Evolutionary conservation across 169 alveolate species (phyloP).

Genomic region (Plasmodium gonderi): DNA sequence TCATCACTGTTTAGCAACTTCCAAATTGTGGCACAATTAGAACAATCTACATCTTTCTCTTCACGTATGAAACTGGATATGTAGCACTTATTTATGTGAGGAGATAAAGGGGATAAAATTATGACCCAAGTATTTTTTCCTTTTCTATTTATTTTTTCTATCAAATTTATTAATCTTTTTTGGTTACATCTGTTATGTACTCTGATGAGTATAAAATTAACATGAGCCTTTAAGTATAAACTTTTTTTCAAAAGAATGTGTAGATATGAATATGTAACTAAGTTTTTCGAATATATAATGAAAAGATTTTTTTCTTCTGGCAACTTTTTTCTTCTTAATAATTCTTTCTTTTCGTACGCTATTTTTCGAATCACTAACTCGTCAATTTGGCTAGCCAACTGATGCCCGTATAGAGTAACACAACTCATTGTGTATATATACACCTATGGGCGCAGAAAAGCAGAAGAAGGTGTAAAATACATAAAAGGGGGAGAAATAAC

Average conservation of each 20-base stretch:
- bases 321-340: not conserved
- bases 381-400: slow-evolving; percentile 21
- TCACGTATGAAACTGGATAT: slow-evolving; percentile 27
- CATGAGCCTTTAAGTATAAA: slow-evolving; percentile 20
- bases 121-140: not conserved
- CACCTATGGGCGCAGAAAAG: not conserved
- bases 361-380: slow-evolving; percentile 17
- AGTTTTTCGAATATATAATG: slow-evolving; percentile 35
- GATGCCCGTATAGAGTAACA: slow-evolving; percentile 15
- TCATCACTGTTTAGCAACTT: not conserved
- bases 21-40: slow-evolving; percentile 8
- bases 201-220: slow-evolving; percentile 27
- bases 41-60: slow-evolving; percentile 41
- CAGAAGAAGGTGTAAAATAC: not conserved
- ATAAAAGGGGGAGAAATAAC: not conserved
- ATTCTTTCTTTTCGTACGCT: not conserved
- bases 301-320: not conserved
- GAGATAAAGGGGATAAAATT: slow-evolving; percentile 48
- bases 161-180: slow-evolving; percentile 13
- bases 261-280: slow-evolving; percentile 37
- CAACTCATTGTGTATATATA: slow-evolving; percentile 23
- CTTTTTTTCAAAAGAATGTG: slow-evolving; percentile 45
- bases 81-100: slow-evolving; percentile 52
- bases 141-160: slow-evolving; percentile 32
- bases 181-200: not conserved